Conservation (phyloP, 2,329 filamentous ascomycete species). For the Xylariaceae sp. region DNA sequence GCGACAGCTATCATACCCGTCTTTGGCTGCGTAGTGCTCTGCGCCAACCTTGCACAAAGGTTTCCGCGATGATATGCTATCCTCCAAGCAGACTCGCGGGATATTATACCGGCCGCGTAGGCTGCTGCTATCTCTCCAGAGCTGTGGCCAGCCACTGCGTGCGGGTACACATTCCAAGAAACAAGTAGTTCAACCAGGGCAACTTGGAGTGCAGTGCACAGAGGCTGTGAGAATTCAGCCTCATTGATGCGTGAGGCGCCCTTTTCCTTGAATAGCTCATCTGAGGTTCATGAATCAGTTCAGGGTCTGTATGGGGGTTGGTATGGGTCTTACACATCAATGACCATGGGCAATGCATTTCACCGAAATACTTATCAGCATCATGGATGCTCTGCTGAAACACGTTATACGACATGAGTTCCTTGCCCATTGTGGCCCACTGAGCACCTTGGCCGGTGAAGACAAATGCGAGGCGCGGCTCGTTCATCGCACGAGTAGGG, state of each 20-base stretch:
- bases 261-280: constrained; percentile 9
- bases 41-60: constrained; percentile 10
- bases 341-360: constrained; percentile 2
- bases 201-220: constrained; percentile 29
- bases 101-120: constrained; percentile 29
- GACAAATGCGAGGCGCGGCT: constrained; percentile 16
- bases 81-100: constrained; percentile 25
- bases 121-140: constrained; percentile 38
- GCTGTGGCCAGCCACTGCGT: constrained; percentile 34
- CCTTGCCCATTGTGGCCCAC: constrained; percentile 37
- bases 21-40: constrained; percentile 1
- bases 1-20: constrained; percentile 14
- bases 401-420: constrained; percentile 13
- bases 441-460: constrained; percentile 45
- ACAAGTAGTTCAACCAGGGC: constrained; percentile 32
- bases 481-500: neutral
- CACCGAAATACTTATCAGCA: constrained; percentile 6
- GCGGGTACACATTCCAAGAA: constrained; percentile 24
- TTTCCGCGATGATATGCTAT: constrained; percentile 33
- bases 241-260: constrained; percentile 6
- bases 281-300: constrained; percentile 5
- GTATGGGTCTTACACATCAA: constrained; percentile 1
- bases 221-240: constrained; percentile 11
- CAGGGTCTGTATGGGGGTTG: neutral
- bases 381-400: constrained; percentile 7